Evolutionary conservation across 1,284 basidiomycete species (phyloP), one percentile per base, ranked within the genome.

Genomic region (Spongiforma sp.): DNA sequence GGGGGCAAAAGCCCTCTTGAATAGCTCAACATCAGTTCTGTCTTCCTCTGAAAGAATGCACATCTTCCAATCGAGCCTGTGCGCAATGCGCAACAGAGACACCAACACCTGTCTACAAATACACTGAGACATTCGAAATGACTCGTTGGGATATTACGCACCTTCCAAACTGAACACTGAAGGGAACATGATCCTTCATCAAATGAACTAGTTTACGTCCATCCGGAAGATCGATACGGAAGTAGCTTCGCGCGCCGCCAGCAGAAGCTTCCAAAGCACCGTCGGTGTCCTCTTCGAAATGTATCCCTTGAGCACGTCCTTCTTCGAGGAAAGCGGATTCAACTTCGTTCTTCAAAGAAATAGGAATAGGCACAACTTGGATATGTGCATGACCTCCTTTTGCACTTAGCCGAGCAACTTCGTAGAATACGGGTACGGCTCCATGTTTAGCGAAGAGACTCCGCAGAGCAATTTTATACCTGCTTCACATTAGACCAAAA

Each of bases 301-400:
- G 82, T 50, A 95, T 83, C 12, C 91, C 90, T 43, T 83, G 78
- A 21, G 82, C 76, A 59, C 82, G 82, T 5, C 91, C 95, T 68
- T 92, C 90, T 21, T 82, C 79, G 28, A 84, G 71, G 77, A 98
- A 97, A 17, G 86, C 84, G 12, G 84, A 78, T 71, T 91, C 91
- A 17, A 96, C 86, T 62, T 86, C 81, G 56, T 84, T 81, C 60
- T 85, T 79, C 41, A 93, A 75, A 37, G 81, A 82, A 37, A 80
- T 71, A 0, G 96, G 95, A 2, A 98, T 78, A 11, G 96, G 96
- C 2, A 96, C 87, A 46, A 87, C 88, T 77, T 98, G 95, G 21
- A 97, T 83, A 78, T 98, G 96, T 8, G 95, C 95, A 74, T 99
- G 96, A 0, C 95, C 95, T n/a, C 95, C 96, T 75, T 92, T 91